Percentiles rank a stretch among this genome's conserved stretches.
Evolutionary conservation across 2,329 filamentous ascomycete genomes (phyloP).

Genomic region (Fusarium sp.): DNA sequence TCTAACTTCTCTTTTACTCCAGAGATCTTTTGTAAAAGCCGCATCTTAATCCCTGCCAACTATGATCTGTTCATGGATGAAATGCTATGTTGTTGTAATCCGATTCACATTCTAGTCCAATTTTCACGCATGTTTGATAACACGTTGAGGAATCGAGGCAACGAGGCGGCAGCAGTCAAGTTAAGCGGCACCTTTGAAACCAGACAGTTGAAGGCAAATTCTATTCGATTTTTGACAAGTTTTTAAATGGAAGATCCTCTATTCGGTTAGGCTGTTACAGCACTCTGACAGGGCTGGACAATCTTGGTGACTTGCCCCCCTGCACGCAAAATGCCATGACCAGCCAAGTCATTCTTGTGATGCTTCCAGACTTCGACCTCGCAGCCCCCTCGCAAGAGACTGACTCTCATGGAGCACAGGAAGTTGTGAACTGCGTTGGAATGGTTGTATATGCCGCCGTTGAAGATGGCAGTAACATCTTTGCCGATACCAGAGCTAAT

Average conservation of each 20-base stretch:
- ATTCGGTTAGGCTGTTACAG: constrained; percentile 77
- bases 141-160: no score
- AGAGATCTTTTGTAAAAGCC: neutral
- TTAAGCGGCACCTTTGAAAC: neutral
- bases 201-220: neutral
- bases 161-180: neutral
- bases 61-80: neutral
- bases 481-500: constrained; percentile 86
- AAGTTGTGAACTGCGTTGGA: constrained; percentile 92
- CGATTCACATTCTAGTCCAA: no score
- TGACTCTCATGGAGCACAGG: constrained; percentile 87
- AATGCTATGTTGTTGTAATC: neutral
- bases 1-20: neutral
- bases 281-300: constrained; percentile 80
- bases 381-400: constrained; percentile 86
- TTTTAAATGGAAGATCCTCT: neutral
- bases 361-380: constrained; percentile 96
- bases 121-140: neutral
- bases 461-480: constrained; percentile 91
- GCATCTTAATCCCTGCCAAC: neutral
- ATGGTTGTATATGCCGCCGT: constrained; percentile 90
- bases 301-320: constrained; percentile 89
- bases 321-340: constrained; percentile 86
- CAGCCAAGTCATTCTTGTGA: constrained; percentile 82
- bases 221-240: neutral